A percentile compares a stretch with the other conserved stretches of the same genome.
Evolutionary conservation across 306 rosid genomes (phyloP).

Genomic region (Calophaca sinica): DNA sequence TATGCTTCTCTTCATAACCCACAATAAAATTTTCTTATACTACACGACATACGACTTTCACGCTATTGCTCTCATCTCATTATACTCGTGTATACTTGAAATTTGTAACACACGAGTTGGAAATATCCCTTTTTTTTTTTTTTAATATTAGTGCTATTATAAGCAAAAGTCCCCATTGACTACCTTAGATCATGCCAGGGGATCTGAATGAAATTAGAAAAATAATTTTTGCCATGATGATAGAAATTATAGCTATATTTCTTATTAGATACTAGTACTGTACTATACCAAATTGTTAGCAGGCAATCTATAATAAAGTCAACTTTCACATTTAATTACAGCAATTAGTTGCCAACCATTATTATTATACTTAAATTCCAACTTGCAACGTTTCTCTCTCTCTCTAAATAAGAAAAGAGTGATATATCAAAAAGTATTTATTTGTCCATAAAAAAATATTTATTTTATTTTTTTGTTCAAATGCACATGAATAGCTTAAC

Average conservation of each 20-base stretch:
- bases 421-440: too few species aligned
- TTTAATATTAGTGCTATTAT: background rate
- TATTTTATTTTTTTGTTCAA: background rate
- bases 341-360: constrained; percentile 15
- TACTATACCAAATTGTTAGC: constrained; percentile 7
- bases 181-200: constrained; percentile 37
- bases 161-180: constrained; percentile 35
- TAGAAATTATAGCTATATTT: too few species aligned
- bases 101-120: constrained; percentile 19
- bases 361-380: constrained; percentile 11
- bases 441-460: too few species aligned
- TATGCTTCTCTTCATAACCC: constrained; percentile 20
- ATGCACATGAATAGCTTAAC: background rate
- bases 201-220: constrained; percentile 38
- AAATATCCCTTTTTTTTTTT: background rate
- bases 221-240: background rate
- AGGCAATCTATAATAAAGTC: constrained; percentile 42
- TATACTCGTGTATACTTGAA: constrained; percentile 42
- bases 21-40: constrained; percentile 46
- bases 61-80: constrained; percentile 51
- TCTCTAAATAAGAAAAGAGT: too few species aligned
- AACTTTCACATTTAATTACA: constrained; percentile 37
- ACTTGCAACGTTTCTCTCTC: background rate
- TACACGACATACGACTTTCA: constrained; percentile 50
- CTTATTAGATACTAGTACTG: background rate